A percentile compares a stretch with the other conserved stretches of the same genome.
These are phyloP conservation scores for Hemileia vastatrix DNA, from an alignment of 1,284 basidiomycete genomes.

Conservation along the genomic window DNA sequence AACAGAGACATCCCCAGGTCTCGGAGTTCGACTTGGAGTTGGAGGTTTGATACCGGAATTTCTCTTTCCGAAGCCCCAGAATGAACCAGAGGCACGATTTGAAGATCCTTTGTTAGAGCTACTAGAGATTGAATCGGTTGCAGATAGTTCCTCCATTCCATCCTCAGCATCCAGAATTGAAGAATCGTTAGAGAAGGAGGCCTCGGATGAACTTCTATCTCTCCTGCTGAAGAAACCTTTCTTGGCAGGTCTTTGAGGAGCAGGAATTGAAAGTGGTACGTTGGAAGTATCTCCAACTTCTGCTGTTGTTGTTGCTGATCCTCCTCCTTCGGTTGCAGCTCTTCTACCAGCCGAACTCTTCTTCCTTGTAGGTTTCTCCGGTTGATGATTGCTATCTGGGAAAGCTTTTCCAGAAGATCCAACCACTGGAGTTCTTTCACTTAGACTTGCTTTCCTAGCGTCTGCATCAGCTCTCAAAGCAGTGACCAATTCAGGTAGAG, in stretches of 20 bases:
- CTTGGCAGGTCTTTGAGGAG: neutral
- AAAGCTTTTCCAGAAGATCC: neutral
- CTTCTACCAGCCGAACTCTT: neutral
- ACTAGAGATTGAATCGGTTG: neutral
- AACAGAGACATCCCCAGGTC: too few relatives aligned
- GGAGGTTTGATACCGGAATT: neutral
- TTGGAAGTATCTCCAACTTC: neutral
- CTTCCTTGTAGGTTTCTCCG: neutral
- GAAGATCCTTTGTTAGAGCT: neutral
- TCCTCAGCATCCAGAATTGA: neutral
- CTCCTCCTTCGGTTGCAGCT: neutral
- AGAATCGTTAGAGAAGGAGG: neutral
- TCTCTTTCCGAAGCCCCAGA: neutral
- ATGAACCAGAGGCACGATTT: neutral
- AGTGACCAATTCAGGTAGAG: neutral
- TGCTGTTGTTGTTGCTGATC: too few relatives aligned
- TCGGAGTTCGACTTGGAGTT: too few relatives aligned
- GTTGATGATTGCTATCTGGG: neutral
- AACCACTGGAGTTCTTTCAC: neutral
- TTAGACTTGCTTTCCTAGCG: neutral
- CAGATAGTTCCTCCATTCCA: neutral
- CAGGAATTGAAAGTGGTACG: neutral
- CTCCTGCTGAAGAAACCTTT: neutral
- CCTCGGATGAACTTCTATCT: neutral
- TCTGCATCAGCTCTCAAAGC: neutral